These are phyloP conservation scores for Halophytophthora batemanensis DNA, from an alignment of 352 stramenopile species.

Conservation along the genomic window DNA sequence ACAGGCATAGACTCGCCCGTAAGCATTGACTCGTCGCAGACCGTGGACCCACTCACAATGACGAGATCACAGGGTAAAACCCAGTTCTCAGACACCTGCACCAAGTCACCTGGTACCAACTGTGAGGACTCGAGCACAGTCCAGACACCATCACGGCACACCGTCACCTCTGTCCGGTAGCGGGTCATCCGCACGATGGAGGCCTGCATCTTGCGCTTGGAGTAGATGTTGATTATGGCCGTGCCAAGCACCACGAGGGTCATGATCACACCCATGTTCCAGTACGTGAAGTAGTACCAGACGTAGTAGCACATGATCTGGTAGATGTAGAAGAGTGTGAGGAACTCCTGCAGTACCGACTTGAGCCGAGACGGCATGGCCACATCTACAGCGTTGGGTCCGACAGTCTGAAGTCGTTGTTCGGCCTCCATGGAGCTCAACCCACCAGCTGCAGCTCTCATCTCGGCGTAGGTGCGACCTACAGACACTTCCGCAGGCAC, in stretches of 20 bases:
- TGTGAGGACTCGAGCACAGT: constrained; percentile 23
- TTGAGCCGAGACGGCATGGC: constrained; percentile 33
- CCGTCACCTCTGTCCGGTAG: constrained; percentile 48
- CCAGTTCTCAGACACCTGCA: constrained; percentile 48
- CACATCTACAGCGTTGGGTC: constrained; percentile 34
- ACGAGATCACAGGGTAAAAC: constrained; percentile 53
- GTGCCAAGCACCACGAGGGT: constrained; percentile 32
- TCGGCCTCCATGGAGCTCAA: constrained; percentile 12
- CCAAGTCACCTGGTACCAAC: constrained; percentile 46
- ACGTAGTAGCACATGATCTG: constrained; percentile 59
- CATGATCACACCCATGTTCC: constrained; percentile 39
- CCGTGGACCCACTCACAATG: constrained; percentile 39
- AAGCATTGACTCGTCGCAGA: constrained; percentile 53
- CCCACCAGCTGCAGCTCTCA: constrained; percentile 9
- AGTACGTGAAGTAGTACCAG: constrained; percentile 59
- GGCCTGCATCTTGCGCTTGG: constrained; percentile 39
- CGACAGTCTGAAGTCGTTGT: constrained; percentile 22
- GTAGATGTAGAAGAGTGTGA: constrained; percentile 49
- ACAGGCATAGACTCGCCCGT: constrained; percentile 73
- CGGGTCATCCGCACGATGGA: constrained; percentile 41
- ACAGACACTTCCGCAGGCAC: constrained; percentile 25
- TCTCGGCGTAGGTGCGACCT: constrained; percentile 20
- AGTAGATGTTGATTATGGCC: constrained; percentile 42
- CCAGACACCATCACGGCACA: constrained; percentile 41
- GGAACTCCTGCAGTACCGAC: constrained; percentile 33